Evolutionary conservation across 169 alveolate species (phyloP), one percentile per base, ranked within the genome.

Genomic region (Cryptosporidium sp.): DNA sequence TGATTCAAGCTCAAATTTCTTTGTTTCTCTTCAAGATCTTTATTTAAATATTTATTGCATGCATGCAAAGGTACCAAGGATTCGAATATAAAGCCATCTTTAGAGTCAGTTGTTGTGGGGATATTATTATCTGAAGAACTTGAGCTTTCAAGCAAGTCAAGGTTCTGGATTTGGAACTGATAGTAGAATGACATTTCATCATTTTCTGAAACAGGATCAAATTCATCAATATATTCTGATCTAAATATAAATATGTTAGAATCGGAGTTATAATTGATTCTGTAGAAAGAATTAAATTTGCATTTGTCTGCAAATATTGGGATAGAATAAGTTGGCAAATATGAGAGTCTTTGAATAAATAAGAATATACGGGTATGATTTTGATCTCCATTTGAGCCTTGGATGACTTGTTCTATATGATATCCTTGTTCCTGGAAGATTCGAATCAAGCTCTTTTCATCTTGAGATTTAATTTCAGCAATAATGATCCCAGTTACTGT

Each of bases 401-500:
- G 52, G 62, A 80, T 37, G 4, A 80, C 44, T 45, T 80, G 89
- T 16, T 80, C 89, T 12, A 62, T 33, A 18, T 44, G 67, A 44
- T 65, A 80, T 5, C 75, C 75, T 39, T 62, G 23, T 0, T 80
- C 89, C 1, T 80, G 56, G 23, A 60, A 31, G 10, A 44, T 16
- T 61, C 52, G 56, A 12, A 62, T 39, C 16, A 60, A 14, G 33
- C 42, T 26, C 53, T 18, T 65, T 4, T 80, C 75, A 39, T 80
- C 75, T 37, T 80, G 58, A 7, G 80, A n/a, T 18, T 61, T 35
- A 3, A 60, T 26, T n/a, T 26, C 89, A 18, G 70, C 70, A 52
- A 73, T 44, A 3, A 80, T 29, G 65, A 80, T 1, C n/a, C 89
- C 89, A 12, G 89, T 80, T 26, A 80, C 33, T 3, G 89, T 33